Conservation (phyloP, 2,329 filamentous ascomycete species). For the Graphium sp. region DNA sequence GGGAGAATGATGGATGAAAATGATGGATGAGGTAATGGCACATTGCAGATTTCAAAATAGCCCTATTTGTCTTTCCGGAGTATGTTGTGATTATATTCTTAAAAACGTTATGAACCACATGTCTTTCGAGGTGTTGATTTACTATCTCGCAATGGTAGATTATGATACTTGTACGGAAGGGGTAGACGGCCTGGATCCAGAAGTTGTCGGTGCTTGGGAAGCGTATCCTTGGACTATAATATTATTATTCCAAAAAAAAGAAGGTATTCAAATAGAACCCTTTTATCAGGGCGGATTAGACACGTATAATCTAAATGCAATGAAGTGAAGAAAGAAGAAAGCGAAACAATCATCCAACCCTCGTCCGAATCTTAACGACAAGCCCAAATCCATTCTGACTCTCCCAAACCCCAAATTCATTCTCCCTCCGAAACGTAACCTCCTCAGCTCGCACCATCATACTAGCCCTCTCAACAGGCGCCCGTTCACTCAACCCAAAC, state of each 20-base stretch:
- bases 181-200: no score
- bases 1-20: no score
- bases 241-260: no score
- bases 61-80: no score
- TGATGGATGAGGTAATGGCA: no score
- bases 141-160: no score
- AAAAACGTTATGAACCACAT: no score
- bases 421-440: slow-evolving; percentile 31
- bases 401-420: slow-evolving; percentile 33
- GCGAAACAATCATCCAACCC: no score
- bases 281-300: background rate
- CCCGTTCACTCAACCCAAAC: background rate
- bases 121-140: no score
- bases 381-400: slow-evolving; percentile 31
- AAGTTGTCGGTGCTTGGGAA: background rate
- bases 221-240: background rate
- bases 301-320: background rate
- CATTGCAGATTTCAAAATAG: no score
- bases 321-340: background rate
- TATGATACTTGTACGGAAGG: no score
- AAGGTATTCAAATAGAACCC: background rate
- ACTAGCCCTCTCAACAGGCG: slow-evolving; percentile 8
- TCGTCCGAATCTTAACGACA: slow-evolving; percentile 19
- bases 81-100: no score
- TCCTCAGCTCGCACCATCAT: slow-evolving; percentile 27